A percentile compares a stretch with the other conserved stretches of the same genome.
phyloP scores from a whole-genome alignment of 345 rosid species.

The Lepidium sativum region DNA sequence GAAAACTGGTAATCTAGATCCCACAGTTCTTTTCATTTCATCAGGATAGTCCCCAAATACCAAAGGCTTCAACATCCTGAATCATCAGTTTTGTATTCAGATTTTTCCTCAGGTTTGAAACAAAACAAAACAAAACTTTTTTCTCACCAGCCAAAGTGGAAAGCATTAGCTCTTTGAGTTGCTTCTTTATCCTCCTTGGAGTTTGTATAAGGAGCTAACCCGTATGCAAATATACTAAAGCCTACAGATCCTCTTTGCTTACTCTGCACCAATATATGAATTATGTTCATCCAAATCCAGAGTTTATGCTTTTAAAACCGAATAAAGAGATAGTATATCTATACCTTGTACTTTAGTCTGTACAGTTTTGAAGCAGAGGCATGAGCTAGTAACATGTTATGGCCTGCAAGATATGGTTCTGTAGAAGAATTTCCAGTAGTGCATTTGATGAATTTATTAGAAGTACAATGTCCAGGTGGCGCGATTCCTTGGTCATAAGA shows the following conservation, averaged over 20 bases:
- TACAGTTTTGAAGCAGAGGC: conserved; percentile 55
- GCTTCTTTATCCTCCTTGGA: conserved; percentile 40
- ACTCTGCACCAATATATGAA: conserved; percentile 27
- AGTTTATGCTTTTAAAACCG: not conserved
- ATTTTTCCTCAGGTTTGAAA: not conserved
- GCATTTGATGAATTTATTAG: conserved; percentile 18
- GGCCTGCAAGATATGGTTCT: conserved; percentile 65
- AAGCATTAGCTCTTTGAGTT: conserved; percentile 34
- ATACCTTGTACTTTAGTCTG: conserved; percentile 54
- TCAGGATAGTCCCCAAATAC: conserved; percentile 68
- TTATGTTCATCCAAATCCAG: not conserved
- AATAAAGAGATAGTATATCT: not conserved
- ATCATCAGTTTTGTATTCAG: not conserved
- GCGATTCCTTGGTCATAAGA: conserved; percentile 24
- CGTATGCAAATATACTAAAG: conserved; percentile 28
- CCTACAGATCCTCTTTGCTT: conserved; percentile 51
- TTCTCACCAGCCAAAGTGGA: conserved; percentile 44
- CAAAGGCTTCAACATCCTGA: conserved; percentile 55
- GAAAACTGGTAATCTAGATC: conserved; percentile 62
- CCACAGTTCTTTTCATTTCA: conserved; percentile 47
- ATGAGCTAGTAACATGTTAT: conserved; percentile 63
- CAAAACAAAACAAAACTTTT: not conserved
- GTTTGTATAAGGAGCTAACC: conserved; percentile 39
- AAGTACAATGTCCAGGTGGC: conserved; percentile 45
- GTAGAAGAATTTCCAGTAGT: conserved; percentile 48